phyloP scores from a whole-genome alignment of 495 filamentous ascomycete species.

The Xylaria venustula region DNA sequence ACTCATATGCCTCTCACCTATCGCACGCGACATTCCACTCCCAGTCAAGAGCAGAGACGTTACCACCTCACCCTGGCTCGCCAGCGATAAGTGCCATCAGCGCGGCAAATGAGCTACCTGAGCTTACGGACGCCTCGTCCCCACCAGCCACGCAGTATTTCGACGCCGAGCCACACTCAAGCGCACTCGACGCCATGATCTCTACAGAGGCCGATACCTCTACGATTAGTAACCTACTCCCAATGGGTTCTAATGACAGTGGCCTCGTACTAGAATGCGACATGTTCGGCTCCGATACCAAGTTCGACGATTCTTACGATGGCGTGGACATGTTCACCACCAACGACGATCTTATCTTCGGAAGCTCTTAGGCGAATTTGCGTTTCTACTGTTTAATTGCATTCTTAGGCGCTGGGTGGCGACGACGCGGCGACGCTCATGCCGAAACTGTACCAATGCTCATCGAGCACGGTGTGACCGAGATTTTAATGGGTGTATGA shows the following conservation, averaged over 20 bases:
- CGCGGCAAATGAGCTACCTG: conserved; percentile 43
- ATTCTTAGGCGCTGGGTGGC: too few relatives aligned
- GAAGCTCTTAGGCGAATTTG: conserved; percentile 14
- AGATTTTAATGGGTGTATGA: neutral
- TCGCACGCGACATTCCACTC: conserved; percentile 32
- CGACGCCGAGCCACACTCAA: conserved; percentile 39
- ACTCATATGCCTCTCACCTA: conserved; percentile 38
- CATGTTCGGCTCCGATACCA: conserved; percentile 34
- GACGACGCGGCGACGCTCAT: neutral
- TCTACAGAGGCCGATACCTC: conserved; percentile 22
- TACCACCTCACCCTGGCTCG: conserved; percentile 40
- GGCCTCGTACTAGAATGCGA: conserved; percentile 35
- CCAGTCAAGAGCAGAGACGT: conserved; percentile 16
- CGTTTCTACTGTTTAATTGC: neutral
- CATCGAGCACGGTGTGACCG: neutral
- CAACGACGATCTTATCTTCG: conserved; percentile 48
- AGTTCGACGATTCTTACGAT: conserved; percentile 47
- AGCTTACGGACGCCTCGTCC: conserved; percentile 49
- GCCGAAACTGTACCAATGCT: neutral
- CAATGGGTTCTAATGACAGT: conserved; percentile 30
- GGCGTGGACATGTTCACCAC: conserved; percentile 41
- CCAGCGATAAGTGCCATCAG: conserved; percentile 45
- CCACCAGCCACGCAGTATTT: conserved; percentile 43
- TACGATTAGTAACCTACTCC: conserved; percentile 31
- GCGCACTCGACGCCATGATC: conserved; percentile 25